A percentile compares a stretch with the other conserved stretches of the same genome.
Conservation (phyloP, 2,329 filamentous ascomycete species). For the Aspergillus sp. region DNA sequence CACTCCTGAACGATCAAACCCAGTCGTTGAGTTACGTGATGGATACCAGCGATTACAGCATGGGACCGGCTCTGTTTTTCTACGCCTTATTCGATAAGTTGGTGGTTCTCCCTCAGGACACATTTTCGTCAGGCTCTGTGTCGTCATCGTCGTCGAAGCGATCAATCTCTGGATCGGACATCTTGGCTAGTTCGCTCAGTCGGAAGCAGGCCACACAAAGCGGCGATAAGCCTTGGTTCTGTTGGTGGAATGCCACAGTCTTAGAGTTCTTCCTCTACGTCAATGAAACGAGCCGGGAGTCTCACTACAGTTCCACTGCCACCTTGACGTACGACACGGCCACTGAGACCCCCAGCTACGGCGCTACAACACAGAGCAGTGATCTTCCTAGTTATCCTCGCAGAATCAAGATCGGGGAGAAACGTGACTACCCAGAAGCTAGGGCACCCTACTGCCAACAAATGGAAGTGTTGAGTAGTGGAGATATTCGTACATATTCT, state of each 20-base stretch:
- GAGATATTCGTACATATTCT: conserved; percentile 29
- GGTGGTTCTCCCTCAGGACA: conserved; percentile 45
- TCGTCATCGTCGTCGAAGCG: conserved; percentile 23
- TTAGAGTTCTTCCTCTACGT: conserved; percentile 63
- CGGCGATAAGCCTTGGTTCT: conserved; percentile 62
- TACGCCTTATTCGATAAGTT: conserved; percentile 58
- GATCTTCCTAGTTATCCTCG: conserved; percentile 43
- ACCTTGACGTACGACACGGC: conserved; percentile 9
- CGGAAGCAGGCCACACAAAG: conserved; percentile 40
- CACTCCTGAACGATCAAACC: conserved; percentile 37
- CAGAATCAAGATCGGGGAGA: conserved; percentile 60
- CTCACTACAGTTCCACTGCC: conserved; percentile 14
- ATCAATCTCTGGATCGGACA: conserved; percentile 18
- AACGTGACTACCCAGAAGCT: conserved; percentile 42
- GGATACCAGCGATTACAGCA: conserved; percentile 50
- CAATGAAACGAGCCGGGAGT: conserved; percentile 41
- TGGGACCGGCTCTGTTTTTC: conserved; percentile 60
- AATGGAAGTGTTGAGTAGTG: conserved; percentile 53
- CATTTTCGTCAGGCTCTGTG: conserved; percentile 22
- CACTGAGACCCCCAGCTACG: conserved; percentile 13
- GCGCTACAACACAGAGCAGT: conserved; percentile 9
- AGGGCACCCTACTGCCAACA: conserved; percentile 56
- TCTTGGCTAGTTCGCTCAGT: conserved; percentile 17
- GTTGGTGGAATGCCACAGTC: conserved; percentile 61
- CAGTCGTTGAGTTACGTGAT: conserved; percentile 49